A percentile compares a stretch with the other conserved stretches of the same genome.
Evolutionary conservation across 2,329 filamentous ascomycete species (phyloP).

Genomic region (Aspergillus quadricinctus): DNA sequence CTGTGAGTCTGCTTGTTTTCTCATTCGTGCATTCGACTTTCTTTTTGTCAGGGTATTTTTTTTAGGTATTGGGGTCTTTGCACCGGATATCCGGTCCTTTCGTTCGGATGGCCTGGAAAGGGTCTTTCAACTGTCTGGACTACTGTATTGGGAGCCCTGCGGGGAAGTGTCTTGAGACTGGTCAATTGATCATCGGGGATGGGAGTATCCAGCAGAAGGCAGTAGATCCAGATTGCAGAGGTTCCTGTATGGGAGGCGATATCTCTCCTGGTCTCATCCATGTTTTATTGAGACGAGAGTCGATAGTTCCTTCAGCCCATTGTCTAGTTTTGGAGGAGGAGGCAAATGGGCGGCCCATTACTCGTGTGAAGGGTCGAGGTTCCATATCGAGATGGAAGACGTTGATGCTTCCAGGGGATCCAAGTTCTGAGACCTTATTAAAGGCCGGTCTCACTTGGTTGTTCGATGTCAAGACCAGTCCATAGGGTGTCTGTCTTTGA

Average conservation of each 20-base stretch:
- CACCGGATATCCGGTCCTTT: background rate
- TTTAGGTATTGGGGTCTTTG: background rate
- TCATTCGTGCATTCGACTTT: background rate
- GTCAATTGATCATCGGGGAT: conserved; percentile 12
- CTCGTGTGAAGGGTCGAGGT: conserved; percentile 3
- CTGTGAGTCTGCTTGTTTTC: background rate
- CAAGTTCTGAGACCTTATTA: conserved; percentile 3
- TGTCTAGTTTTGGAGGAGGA: conserved; percentile 4
- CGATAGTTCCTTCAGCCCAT: conserved; percentile 4
- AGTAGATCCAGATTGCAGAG: conserved; percentile 3
- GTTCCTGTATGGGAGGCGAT: background rate
- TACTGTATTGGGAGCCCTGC: background rate
- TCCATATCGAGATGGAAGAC: conserved; percentile 9
- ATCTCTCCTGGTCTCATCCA: conserved; percentile 8
- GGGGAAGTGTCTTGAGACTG: conserved; percentile 5
- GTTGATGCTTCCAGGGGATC: conserved; percentile 5
- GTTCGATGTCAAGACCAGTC: background rate
- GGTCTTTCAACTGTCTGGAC: background rate
- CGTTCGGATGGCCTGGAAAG: background rate
- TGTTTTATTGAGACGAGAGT: conserved; percentile 4
- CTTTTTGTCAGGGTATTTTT: background rate
- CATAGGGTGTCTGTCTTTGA: background rate
- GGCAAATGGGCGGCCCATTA: conserved; percentile 1
- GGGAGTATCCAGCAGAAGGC: conserved; percentile 1
- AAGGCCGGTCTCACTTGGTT: conserved; percentile 5